Conservation (phyloP, 2,329 filamentous ascomycete species). For the Orbilia blumenaviensis region DNA sequence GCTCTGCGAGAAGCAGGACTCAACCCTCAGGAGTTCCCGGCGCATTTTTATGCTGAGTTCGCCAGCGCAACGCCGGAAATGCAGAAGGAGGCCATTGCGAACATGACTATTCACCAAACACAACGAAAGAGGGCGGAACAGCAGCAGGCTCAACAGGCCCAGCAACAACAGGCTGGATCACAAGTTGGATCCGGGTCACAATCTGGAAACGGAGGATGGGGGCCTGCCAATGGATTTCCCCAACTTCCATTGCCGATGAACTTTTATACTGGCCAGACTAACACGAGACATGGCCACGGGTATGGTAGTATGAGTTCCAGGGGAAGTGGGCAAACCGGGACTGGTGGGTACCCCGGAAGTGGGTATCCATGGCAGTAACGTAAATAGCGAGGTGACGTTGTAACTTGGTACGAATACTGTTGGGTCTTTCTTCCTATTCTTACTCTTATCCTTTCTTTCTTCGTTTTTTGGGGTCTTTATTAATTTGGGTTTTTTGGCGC, state of each 20-base stretch:
- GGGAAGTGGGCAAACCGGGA: conserved; percentile 36
- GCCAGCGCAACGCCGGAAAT: conserved; percentile 38
- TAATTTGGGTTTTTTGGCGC: neutral
- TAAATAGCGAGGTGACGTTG: neutral
- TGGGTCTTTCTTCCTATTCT: neutral
- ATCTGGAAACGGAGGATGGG: conserved; percentile 45
- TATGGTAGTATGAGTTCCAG: conserved; percentile 52
- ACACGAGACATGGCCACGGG: conserved; percentile 34
- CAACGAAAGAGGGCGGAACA: conserved; percentile 42
- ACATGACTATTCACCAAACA: conserved; percentile 38
- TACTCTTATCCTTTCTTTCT: neutral
- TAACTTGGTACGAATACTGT: neutral
- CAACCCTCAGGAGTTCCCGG: conserved; percentile 39
- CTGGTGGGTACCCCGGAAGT: conserved; percentile 38
- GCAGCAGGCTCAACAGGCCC: conserved; percentile 18
- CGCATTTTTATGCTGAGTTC: conserved; percentile 46
- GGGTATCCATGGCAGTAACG: conserved; percentile 46
- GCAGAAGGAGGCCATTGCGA: conserved; percentile 49
- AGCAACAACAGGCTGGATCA: conserved; percentile 20
- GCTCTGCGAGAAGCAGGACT: conserved; percentile 34
- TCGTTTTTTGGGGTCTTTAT: neutral
- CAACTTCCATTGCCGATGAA: conserved; percentile 46
- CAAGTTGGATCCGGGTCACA: conserved; percentile 21
- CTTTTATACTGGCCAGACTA: conserved; percentile 48
- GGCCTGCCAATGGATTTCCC: conserved; percentile 35